These are phyloP conservation scores for Rhizoctonia solani DNA, from an alignment of 1,284 basidiomycete genomes.

Conservation along the genomic window DNA sequence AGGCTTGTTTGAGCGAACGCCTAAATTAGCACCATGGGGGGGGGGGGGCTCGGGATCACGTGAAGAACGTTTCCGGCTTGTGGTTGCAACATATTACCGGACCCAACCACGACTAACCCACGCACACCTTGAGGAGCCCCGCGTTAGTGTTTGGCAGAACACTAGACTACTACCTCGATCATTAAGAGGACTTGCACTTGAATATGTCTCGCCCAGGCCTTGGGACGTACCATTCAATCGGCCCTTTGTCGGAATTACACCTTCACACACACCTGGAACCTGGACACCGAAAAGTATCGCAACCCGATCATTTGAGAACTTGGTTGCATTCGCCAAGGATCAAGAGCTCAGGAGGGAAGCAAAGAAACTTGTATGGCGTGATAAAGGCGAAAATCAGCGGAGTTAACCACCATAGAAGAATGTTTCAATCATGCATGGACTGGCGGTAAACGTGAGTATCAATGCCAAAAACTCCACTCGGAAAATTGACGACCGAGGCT, in stretches of 20 bases:
- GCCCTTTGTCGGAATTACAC: conserved; percentile 26
- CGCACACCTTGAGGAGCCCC: neutral
- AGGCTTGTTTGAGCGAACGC: too few species aligned
- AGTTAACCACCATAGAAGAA: conserved; percentile 68
- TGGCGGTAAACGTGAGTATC: conserved; percentile 75
- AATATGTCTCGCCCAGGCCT: conserved; percentile 22
- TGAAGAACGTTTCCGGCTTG: too few species aligned
- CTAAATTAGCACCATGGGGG: too few species aligned
- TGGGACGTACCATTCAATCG: neutral
- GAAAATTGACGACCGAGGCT: neutral
- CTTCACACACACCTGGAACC: conserved; percentile 25
- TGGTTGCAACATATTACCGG: too few species aligned
- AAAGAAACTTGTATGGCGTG: conserved; percentile 80
- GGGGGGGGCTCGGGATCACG: too few species aligned
- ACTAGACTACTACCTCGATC: neutral
- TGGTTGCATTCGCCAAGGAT: conserved; percentile 78
- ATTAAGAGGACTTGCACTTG: neutral
- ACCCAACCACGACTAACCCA: too few species aligned
- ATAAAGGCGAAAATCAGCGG: conserved; percentile 73
- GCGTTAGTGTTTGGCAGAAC: neutral
- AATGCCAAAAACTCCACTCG: neutral
- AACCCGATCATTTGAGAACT: conserved; percentile 67
- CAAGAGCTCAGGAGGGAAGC: conserved; percentile 69
- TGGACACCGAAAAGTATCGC: conserved; percentile 25
- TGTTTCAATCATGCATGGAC: conserved; percentile 74